Conservation (phyloP, 2,329 filamentous ascomycete genomes). For the Alternaria sp. region DNA sequence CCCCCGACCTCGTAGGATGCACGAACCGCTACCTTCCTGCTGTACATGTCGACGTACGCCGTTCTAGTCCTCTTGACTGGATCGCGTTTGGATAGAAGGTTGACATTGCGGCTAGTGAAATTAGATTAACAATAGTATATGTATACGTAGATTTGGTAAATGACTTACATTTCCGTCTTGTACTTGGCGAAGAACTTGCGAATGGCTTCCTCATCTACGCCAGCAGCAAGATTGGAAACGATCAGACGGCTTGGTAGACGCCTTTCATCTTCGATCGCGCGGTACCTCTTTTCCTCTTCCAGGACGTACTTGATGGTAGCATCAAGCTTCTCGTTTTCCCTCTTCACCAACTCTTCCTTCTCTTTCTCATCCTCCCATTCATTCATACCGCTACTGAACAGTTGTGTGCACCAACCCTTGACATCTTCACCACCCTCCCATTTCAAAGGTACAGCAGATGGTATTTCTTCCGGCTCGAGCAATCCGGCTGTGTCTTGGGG, state of each 20-base stretch:
- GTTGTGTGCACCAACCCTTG: slow-evolving; percentile 23
- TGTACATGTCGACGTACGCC: slow-evolving; percentile 35
- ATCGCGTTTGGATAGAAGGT: slow-evolving; percentile 27
- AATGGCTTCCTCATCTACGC: slow-evolving; percentile 29
- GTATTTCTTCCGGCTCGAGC: slow-evolving; percentile 1
- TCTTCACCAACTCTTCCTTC: slow-evolving; percentile 16
- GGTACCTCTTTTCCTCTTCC: slow-evolving; percentile 22
- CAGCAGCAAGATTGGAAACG: slow-evolving; percentile 41
- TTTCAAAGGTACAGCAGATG: slow-evolving; percentile 20
- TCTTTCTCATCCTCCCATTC: slow-evolving; percentile 20
- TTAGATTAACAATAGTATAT: neutral
- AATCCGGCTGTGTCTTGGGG: neutral
- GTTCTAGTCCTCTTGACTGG: slow-evolving; percentile 32
- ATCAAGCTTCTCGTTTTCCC: slow-evolving; percentile 20
- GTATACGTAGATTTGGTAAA: too few relatives aligned
- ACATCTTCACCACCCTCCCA: slow-evolving; percentile 26
- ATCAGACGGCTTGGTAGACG: slow-evolving; percentile 28
- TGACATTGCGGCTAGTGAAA: slow-evolving; percentile 28
- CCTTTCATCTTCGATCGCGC: slow-evolving; percentile 18
- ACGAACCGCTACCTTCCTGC: slow-evolving; percentile 23
- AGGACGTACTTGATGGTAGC: slow-evolving; percentile 19
- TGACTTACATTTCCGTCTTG: slow-evolving; percentile 30
- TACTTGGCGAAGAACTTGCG: slow-evolving; percentile 25
- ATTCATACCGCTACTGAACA: slow-evolving; percentile 22
- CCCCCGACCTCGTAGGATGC: slow-evolving; percentile 23